Conservation (phyloP, 306 rosid species). For the Cicer judaicum region DNA sequence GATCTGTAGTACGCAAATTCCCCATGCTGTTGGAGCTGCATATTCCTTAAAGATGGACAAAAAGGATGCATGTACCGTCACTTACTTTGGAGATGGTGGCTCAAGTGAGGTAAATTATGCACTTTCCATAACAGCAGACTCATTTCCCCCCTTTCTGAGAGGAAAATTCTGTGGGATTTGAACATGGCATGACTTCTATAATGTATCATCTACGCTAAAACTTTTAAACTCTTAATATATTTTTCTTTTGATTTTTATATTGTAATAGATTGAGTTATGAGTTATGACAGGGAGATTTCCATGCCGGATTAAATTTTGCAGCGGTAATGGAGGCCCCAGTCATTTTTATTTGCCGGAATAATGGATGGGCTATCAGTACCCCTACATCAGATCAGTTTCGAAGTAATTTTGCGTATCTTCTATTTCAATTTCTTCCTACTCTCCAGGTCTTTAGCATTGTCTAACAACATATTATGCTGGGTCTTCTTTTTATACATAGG, state of each 20-base stretch:
- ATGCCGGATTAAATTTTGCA: conserved; percentile 89
- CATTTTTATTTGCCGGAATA: conserved; percentile 90
- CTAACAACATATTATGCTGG: conserved; percentile 36
- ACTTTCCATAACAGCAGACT: conserved; percentile 12
- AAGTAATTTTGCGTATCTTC: conserved; percentile 53
- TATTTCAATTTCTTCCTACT: conserved; percentile 31
- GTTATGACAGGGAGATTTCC: conserved; percentile 87
- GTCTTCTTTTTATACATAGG: conserved; percentile 56
- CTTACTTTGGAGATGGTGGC: conserved; percentile 94
- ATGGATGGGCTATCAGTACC: conserved; percentile 99
- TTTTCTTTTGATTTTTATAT: conserved; percentile 15
- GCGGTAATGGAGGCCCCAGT: conserved; percentile 93
- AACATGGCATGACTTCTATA: not conserved
- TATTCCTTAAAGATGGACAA: conserved; percentile 91
- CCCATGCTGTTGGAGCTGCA: conserved; percentile 98
- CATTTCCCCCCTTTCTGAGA: not conserved
- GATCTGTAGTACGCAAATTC: conserved; percentile 73
- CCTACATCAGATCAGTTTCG: conserved; percentile 94
- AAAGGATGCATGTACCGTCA: conserved; percentile 79
- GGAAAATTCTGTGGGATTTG: conserved; percentile 10
- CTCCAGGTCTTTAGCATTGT: conserved; percentile 6
- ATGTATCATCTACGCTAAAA: conserved; percentile 8
- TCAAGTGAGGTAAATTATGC: conserved; percentile 80
- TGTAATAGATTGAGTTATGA: conserved; percentile 35
- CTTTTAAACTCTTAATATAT: not conserved